A percentile compares a stretch with the other conserved stretches of the same genome.
These are phyloP conservation scores for Trichoderma sp. DNA, from an alignment of 2,329 filamentous ascomycete genomes.

Conservation along the genomic window DNA sequence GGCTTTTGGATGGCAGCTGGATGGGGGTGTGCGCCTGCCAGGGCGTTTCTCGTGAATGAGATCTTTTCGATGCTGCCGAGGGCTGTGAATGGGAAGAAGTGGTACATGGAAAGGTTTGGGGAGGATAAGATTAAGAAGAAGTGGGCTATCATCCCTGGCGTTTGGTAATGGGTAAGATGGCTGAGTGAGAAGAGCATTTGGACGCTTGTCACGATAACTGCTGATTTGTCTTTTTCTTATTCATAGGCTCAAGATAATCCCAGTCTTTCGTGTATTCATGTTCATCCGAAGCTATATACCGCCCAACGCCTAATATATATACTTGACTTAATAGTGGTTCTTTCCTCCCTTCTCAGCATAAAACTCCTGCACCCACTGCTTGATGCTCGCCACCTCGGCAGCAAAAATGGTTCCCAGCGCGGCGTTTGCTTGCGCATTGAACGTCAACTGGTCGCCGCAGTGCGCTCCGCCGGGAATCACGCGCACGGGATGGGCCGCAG, in stretches of 20 bases:
- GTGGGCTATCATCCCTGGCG: constrained; percentile 68
- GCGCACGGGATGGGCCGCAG: constrained; percentile 50
- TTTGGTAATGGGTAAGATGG: constrained; percentile 41
- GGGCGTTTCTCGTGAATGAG: constrained; percentile 84
- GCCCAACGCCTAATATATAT: constrained; percentile 3
- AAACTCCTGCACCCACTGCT: constrained; percentile 56
- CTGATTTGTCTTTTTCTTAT: not conserved
- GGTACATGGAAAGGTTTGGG: constrained; percentile 90
- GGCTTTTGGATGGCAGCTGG: constrained; percentile 81
- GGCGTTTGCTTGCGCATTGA: constrained; percentile 48
- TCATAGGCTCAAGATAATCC: not conserved
- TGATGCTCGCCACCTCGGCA: constrained; percentile 51
- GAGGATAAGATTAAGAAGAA: constrained; percentile 73
- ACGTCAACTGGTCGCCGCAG: constrained; percentile 54
- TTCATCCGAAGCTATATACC: not conserved
- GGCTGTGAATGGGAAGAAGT: constrained; percentile 75
- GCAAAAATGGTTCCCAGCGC: constrained; percentile 34
- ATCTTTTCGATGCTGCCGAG: constrained; percentile 86
- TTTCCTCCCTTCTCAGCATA: constrained; percentile 32
- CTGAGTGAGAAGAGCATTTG: not conserved
- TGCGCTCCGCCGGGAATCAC: constrained; percentile 57
- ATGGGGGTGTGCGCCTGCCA: constrained; percentile 69
- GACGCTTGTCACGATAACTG: not conserved
- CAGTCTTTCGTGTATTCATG: not conserved
- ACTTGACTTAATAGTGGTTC: not conserved